Base-by-base conservation (phyloP, 2,329 filamentous ascomycete genomes). In the Botrytis elliptica region DNA sequence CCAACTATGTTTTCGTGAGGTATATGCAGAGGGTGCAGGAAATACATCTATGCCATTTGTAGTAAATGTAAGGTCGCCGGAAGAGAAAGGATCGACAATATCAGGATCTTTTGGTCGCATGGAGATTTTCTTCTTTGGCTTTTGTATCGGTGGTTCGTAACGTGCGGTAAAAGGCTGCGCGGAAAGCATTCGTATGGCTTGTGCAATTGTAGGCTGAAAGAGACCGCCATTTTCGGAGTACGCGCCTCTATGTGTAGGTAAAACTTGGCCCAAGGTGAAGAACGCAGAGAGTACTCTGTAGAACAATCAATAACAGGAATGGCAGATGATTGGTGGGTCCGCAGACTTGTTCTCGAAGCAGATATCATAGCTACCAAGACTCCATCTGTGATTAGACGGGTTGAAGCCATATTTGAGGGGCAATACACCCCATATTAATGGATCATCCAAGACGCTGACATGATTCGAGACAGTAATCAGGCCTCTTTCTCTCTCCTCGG, bases 381-480 rank as follows among this genome's bases (percentile, higher is more conserved):
- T 90, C 94, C 95, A 98, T 81, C 96, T 90, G 79, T 94, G 87
- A 81, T 95, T 96, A 73, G 88, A 86, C 33, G 92, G 89, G 74
- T 91, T 89, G 79, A 92, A 90, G 76, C 89, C 85, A 80, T 96
- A 93, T 68, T 88, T 87, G 64, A 93, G 82, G 1, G 96, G 96
- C 6, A 99, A 85, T 52, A 94, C 89, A 29, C 95, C 96, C 95
- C 95, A 99, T 78, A 98, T 90, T 74, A 98, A 84, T 40, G 96
- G 96, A 84, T 99, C 96, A 83, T 99, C 96, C 78, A 98, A 85
- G 74, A 97, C 91, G 82, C 92, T 94, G 77, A 94, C 88, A 85
- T 97, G 94, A 82, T 97, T 97, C 67, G 92, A 95, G 52, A 96
- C 94, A 77, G 95, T 98, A 75, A 98, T 86, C 75, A 98, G 86